Base-by-base conservation (phyloP, 2,329 filamentous ascomycete genomes). In the Eurotiales sp. region DNA sequence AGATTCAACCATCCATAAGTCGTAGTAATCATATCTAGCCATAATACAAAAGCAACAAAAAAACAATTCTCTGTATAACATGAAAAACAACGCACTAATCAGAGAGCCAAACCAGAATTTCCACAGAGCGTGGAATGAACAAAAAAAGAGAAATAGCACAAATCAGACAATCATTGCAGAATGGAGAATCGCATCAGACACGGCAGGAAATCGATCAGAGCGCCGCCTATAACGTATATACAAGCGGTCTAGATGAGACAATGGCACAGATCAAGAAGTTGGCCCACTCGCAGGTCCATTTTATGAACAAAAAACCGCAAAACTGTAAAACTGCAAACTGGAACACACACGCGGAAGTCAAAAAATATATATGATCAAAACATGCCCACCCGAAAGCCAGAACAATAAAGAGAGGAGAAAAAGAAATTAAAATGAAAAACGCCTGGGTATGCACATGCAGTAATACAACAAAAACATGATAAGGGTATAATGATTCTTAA, bases 231-330 rank as follows among this genome's bases (percentile, higher is more conserved):
- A 47, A 19, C 40, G 32, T 57, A 19, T 34, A 40, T 57, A 61
- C 59, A 62, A 59, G 54, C 56, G 56, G 58, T 62, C 58, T 62
- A 60, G 51, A 57, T 27, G 25, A 29, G 32, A 42, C 51, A 55
- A 47, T 39, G 8, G 19, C 22, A 36, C 44, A 55, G 19, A 32
- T 42, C 36, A 4, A 47, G 8, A 29, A 22, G 40, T 11, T 4
- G 21, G 10, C 25, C 25, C 5, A 27, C 25, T 37, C 8, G 34
- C 40, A 19, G 40, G 23, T 36, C n/a, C 19, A 32, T 29, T 46
- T 30, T 43, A 25, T 43, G 23, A 27, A 42, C 42, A 34, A 45
- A 12, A 14, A 14, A 8, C 22, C 22, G 14, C n/a, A n/a, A n/a
- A 19, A 37, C 22, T 29, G 42, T 11, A 34, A 8, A 15, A 37